A percentile compares a stretch with the other conserved stretches of the same genome.
Evolutionary conservation across 1,139 yeast genomes (phyloP).

Genomic region (Blastobotrys elegans): DNA sequence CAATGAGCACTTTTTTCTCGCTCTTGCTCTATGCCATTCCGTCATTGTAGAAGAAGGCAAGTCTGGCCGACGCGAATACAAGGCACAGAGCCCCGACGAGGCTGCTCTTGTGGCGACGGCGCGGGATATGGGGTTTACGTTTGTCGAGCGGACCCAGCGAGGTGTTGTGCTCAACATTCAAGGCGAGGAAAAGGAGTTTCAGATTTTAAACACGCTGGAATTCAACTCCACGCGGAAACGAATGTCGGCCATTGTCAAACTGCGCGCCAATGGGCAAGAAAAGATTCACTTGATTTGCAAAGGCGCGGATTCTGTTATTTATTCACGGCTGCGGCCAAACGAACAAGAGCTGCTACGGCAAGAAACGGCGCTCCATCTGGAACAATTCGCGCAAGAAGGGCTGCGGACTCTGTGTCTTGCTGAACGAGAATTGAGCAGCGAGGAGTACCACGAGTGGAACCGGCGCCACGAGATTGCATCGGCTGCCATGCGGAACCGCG

Average conservation of each 20-base stretch:
- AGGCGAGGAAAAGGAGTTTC: conserved; percentile 67
- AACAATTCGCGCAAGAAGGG: conserved; percentile 95
- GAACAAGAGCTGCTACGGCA: conserved; percentile 56
- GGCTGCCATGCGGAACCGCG: conserved; percentile 71
- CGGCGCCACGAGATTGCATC: conserved; percentile 64
- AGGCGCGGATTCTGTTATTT: conserved; percentile 94
- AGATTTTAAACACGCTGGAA: conserved; percentile 70
- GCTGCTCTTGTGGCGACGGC: conserved; percentile 94
- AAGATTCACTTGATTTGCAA: conserved; percentile 63
- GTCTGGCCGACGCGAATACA: conserved; percentile 58
- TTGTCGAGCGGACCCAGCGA: conserved; percentile 67
- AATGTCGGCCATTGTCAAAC: conserved; percentile 85
- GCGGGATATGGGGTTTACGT: conserved; percentile 83
- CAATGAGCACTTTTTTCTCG: conserved; percentile 75
- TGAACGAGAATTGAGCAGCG: conserved; percentile 61
- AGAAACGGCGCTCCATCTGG: conserved; percentile 77
- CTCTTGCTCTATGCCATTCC: conserved; percentile 86
- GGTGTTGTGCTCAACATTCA: conserved; percentile 68
- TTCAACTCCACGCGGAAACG: conserved; percentile 92
- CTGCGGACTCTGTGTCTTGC: conserved; percentile 92
- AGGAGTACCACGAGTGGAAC: conserved; percentile 64
- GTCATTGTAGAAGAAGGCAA: conserved; percentile 73
- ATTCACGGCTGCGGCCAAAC: conserved; percentile 54
- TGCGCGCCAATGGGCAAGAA: conserved; percentile 46
- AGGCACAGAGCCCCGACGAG: conserved; percentile 98